Conservation (phyloP, 2,329 filamentous ascomycete species). For the Gaeumannomyces tritici region DNA sequence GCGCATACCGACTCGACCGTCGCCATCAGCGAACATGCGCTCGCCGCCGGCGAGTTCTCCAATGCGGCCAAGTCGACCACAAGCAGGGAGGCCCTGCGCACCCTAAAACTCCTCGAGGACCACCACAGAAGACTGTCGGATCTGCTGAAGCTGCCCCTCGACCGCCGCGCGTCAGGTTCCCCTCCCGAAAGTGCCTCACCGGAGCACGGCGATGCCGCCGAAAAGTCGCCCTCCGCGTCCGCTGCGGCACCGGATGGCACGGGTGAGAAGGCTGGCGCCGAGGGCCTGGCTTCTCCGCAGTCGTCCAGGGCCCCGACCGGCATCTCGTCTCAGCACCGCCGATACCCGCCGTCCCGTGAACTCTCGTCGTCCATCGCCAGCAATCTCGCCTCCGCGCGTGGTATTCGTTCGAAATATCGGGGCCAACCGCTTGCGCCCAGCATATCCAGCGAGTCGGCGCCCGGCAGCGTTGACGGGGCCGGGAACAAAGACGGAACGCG, state of each 20-base stretch:
- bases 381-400: conserved; percentile 77
- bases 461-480: conserved; percentile 56
- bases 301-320: conserved; percentile 11
- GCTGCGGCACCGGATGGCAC: conserved; percentile 2
- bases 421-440: conserved; percentile 62
- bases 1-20: conserved; percentile 68
- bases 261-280: conserved; percentile 10
- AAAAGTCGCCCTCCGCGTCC: not conserved
- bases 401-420: conserved; percentile 58
- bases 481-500: conserved; percentile 39
- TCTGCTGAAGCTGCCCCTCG: conserved; percentile 63
- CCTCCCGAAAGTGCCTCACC: not conserved
- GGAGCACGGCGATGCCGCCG: not conserved
- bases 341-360: conserved; percentile 53
- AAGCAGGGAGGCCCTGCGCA: conserved; percentile 66
- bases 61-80: conserved; percentile 66
- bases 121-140: conserved; percentile 80
- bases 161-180: conserved; percentile 19
- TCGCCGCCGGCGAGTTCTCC: conserved; percentile 82
- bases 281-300: not conserved
- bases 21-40: conserved; percentile 78
- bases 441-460: conserved; percentile 63
- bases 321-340: conserved; percentile 30
- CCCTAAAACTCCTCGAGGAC: conserved; percentile 73
- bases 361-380: conserved; percentile 76